Evolutionary conservation across 2,329 filamentous ascomycete species (phyloP).

Genomic region (Mariannaea sp.): DNA sequence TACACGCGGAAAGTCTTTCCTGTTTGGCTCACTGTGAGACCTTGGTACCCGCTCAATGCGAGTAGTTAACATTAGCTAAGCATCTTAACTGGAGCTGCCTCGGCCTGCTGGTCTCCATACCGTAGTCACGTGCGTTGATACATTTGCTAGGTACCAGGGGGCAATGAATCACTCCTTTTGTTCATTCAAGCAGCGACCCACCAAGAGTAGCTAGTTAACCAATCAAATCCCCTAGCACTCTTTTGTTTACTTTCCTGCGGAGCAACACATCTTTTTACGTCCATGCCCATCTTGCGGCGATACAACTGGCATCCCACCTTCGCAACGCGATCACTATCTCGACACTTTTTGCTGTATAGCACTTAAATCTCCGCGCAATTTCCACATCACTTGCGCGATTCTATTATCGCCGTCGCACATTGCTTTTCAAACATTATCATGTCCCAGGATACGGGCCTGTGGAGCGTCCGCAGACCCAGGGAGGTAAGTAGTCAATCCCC

Average conservation of each 20-base stretch:
- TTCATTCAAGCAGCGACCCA: not conserved
- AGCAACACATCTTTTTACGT: constrained; percentile 43
- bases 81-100: constrained; percentile 4
- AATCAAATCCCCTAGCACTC: constrained; percentile 31
- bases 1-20: constrained; percentile 19
- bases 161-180: too few species aligned
- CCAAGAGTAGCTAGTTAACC: constrained; percentile 16
- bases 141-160: too few species aligned
- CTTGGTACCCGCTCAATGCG: too few species aligned
- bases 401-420: constrained; percentile 25
- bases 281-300: constrained; percentile 9
- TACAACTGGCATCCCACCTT: constrained; percentile 31
- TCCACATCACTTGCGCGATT: constrained; percentile 18
- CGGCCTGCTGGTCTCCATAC: not conserved
- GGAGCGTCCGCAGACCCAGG: constrained; percentile 88
- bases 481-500: constrained; percentile 65
- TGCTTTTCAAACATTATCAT: constrained; percentile 51
- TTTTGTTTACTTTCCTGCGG: constrained; percentile 52
- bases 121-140: constrained; percentile 34
- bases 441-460: constrained; percentile 86
- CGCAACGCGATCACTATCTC: constrained; percentile 23
- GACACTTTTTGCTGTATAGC: not conserved
- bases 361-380: constrained; percentile 5
- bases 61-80: constrained; percentile 9
- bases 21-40: not conserved